Evolutionary conservation across 2,329 filamentous ascomycete genomes (phyloP), one percentile per base, ranked within the genome.

Genomic region (Ophiostoma ips): DNA sequence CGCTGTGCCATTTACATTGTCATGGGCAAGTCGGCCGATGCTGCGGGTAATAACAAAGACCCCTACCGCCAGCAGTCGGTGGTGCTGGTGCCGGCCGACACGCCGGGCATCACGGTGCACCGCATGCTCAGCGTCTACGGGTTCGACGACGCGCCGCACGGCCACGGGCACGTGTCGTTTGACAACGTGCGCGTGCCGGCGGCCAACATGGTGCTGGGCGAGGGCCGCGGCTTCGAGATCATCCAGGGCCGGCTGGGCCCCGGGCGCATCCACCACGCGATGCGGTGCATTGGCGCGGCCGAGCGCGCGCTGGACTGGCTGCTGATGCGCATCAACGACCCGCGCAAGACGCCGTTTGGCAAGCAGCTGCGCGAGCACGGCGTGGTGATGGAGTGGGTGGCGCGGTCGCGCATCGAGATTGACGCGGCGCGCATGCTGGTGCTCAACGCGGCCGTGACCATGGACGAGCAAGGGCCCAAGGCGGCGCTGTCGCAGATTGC

Each of bases 91-190:
- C 87, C 89, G 2, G 79, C 85, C 16, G 73, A 77, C 56, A 81
- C 85, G 1, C 83, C 84, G 18, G 92, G 92, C 51, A 83, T 96
- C 61, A 94, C 81, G n/a, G 83, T 96, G 59, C 78, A 95, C 68
- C 83, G 92, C 58, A 95, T 95, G 87, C 73, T 98, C 50, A 83
- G 76, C 47, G 90, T 96, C 56, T 95, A 94, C 67, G 92, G 92
- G 52, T 96, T 88, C 68, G 92, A 96, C 64, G 92, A 98, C 60
- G 92, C 92, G n/a, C 92, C 92, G 2, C 92, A 98, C 66, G 92
- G 92, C 50, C 92, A 98, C 69, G 92, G 88, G 41, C 90, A 98
- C 67, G 80, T 98, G 62, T 77, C 72, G 34, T 96, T 98, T 69
- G 74, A 81, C 52, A 84, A 96, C 63, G 92, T 96, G 55, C 84